phyloP scores from a whole-genome alignment of 2,329 filamentous ascomycete species.

The Septoria linicola region DNA sequence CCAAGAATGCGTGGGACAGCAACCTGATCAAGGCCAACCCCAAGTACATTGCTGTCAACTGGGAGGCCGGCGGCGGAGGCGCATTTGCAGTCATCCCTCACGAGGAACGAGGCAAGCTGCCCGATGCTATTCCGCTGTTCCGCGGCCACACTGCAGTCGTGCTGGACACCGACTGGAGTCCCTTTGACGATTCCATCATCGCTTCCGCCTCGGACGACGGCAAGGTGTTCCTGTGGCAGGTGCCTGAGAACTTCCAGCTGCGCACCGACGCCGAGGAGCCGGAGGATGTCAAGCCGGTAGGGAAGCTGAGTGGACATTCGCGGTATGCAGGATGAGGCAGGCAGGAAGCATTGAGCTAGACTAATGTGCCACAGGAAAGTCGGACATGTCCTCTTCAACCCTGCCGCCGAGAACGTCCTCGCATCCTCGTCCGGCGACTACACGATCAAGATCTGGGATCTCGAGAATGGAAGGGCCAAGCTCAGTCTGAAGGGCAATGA shows the following conservation, averaged over 20 bases:
- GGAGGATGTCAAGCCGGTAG: conserved; percentile 74
- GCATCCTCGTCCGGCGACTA: conserved; percentile 94
- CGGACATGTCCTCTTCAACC: conserved; percentile 97
- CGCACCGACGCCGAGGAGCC: conserved; percentile 81
- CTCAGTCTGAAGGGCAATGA: conserved; percentile 81
- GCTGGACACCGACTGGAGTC: conserved; percentile 97
- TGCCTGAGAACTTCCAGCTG: conserved; percentile 82
- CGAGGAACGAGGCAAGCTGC: conserved; percentile 82
- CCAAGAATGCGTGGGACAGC: conserved; percentile 98
- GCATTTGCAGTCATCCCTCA: conserved; percentile 95
- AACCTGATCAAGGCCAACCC: conserved; percentile 98
- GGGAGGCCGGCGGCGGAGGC: conserved; percentile 93
- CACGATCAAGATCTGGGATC: conserved; percentile 93
- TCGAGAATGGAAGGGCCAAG: conserved; percentile 71
- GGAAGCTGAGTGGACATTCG: conserved; percentile 81
- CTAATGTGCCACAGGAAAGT: conserved; percentile 69
- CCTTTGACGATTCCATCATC: conserved; percentile 90
- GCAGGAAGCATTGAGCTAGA: neutral
- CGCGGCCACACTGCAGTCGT: conserved; percentile 94
- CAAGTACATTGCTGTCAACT: conserved; percentile 95
- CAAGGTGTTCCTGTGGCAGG: conserved; percentile 95
- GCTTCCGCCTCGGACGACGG: conserved; percentile 95
- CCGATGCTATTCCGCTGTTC: conserved; percentile 91
- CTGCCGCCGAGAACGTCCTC: conserved; percentile 89
- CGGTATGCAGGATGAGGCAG: conserved; percentile 55